phyloP scores from a whole-genome alignment of 257 asterid genomes.

The Solanum gracilifrons region DNA sequence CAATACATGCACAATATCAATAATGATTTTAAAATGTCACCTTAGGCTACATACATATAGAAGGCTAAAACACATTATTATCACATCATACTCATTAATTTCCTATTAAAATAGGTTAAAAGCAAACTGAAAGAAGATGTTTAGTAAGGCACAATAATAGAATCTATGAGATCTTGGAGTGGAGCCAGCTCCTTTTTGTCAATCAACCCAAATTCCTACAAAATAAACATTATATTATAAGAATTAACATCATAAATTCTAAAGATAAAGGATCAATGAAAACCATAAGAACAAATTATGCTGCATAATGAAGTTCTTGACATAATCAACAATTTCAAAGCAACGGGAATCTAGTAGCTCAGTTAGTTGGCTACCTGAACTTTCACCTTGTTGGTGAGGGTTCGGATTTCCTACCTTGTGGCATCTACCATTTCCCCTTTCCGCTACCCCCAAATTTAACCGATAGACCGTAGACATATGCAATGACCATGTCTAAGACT shows the following conservation, averaged over 20 bases:
- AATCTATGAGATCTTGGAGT: conserved; percentile 72
- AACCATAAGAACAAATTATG: neutral
- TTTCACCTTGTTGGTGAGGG: neutral
- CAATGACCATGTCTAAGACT: neutral
- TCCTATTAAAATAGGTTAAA: neutral
- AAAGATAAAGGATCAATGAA: neutral
- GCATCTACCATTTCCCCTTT: neutral
- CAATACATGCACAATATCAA: neutral
- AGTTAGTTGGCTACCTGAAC: neutral
- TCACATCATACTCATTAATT: neutral
- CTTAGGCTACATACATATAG: neutral
- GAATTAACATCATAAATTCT: neutral
- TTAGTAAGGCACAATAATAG: conserved; percentile 55
- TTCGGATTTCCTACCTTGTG: neutral
- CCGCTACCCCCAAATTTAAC: neutral
- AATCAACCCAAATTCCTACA: conserved; percentile 79
- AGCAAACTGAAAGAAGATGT: neutral
- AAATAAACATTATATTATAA: neutral
- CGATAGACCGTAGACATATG: neutral
- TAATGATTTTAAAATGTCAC: neutral
- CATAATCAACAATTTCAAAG: neutral
- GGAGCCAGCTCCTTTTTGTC: conserved; percentile 91
- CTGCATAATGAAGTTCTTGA: neutral
- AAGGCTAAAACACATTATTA: neutral
- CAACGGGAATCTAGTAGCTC: neutral